Conservation (phyloP, 108 stramenopile genomes). For the Cyclostephanos invisitatus region DNA sequence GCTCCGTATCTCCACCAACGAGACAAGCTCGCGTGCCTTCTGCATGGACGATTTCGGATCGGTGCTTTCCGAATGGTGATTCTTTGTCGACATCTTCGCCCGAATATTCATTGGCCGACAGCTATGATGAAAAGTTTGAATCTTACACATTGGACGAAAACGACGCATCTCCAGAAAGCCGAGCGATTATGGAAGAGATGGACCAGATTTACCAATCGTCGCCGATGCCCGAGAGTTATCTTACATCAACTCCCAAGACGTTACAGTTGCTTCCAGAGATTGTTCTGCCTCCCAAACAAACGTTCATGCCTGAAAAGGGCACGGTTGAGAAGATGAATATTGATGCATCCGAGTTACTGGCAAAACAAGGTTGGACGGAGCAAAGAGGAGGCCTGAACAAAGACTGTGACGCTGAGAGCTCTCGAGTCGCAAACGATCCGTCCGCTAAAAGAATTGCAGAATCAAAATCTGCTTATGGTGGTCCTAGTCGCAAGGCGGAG, state of each 20-base stretch:
- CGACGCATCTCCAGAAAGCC: conserved; percentile 10
- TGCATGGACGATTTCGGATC: conserved; percentile 8
- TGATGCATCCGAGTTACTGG: not conserved
- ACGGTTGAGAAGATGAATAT: not conserved
- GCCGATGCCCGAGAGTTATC: conserved; percentile 16
- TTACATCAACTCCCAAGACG: conserved; percentile 10
- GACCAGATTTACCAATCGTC: conserved; percentile 12
- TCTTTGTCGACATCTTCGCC: conserved; percentile 1
- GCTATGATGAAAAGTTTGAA: not conserved
- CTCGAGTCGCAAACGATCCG: not conserved
- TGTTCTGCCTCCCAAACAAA: conserved; percentile 4
- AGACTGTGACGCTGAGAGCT: no score
- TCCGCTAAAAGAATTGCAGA: not conserved
- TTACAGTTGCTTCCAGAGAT: not conserved
- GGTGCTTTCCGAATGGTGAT: not conserved
- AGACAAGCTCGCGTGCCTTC: conserved; percentile 4
- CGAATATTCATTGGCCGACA: not conserved
- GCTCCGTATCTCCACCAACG: conserved; percentile 1
- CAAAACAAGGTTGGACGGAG: no score
- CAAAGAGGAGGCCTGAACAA: no score
- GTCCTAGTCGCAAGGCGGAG: not conserved
- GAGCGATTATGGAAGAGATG: conserved; percentile 20
- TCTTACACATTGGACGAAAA: conserved; percentile 14
- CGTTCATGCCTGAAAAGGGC: not conserved
- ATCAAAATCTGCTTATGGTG: not conserved